phyloP scores from a whole-genome alignment of 2,329 filamentous ascomycete genomes.

The Rutstroemia sp. region DNA sequence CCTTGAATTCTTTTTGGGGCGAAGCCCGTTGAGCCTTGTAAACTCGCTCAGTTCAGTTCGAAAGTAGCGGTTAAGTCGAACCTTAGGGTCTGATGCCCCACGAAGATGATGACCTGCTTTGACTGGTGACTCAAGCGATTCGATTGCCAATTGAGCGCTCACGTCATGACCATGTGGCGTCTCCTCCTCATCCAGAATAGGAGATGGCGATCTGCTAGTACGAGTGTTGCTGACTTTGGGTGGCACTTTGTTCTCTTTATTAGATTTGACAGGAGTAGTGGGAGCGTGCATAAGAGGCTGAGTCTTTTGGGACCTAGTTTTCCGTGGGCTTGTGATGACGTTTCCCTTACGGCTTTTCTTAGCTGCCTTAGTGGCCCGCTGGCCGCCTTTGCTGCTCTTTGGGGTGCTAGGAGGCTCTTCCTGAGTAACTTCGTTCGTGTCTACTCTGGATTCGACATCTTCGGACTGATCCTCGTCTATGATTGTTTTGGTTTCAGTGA shows the following conservation, averaged over 20 bases:
- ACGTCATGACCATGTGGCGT: constrained; percentile 25
- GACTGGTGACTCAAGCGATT: constrained; percentile 22
- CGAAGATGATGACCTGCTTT: constrained; percentile 18
- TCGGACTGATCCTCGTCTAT: background rate
- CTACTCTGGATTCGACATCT: background rate
- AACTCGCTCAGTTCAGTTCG: constrained; percentile 43
- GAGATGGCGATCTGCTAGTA: constrained; percentile 12
- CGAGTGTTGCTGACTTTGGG: background rate
- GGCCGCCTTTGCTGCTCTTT: background rate
- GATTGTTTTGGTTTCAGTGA: background rate
- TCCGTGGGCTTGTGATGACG: background rate
- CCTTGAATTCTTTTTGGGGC: constrained; percentile 40
- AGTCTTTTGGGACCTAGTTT: constrained; percentile 2
- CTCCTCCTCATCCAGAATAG: constrained; percentile 17
- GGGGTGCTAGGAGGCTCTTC: background rate
- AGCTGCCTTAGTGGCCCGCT: background rate
- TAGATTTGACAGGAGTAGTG: constrained; percentile 3
- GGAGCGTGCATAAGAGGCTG: background rate
- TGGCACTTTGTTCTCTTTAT: background rate
- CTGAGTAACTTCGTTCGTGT: background rate
- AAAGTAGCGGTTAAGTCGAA: constrained; percentile 21
- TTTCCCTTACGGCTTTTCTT: background rate
- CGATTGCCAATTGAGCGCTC: constrained; percentile 25
- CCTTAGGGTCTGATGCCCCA: constrained; percentile 19
- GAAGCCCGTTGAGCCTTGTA: constrained; percentile 44